These are phyloP conservation scores for Hyphodiscus hymeniophilus DNA, from an alignment of 495 filamentous ascomycete species.

Conservation along the genomic window DNA sequence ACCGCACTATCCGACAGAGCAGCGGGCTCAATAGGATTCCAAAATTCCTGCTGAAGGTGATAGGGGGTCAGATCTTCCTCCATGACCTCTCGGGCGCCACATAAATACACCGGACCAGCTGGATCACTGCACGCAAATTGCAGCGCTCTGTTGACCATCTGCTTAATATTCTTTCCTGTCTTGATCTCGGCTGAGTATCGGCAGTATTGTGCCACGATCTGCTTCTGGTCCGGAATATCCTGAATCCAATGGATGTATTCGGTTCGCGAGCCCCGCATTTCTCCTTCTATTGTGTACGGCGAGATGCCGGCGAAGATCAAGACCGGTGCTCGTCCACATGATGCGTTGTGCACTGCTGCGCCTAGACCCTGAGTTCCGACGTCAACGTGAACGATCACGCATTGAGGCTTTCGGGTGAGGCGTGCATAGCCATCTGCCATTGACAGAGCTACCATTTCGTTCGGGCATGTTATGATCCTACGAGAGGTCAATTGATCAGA, in stretches of 20 bases:
- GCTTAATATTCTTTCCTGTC: conserved; percentile 87
- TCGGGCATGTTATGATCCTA: background rate
- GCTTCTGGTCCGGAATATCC: conserved; percentile 90
- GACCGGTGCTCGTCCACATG: conserved; percentile 76
- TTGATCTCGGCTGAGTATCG: conserved; percentile 89
- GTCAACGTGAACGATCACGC: conserved; percentile 92
- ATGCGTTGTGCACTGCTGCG: conserved; percentile 88
- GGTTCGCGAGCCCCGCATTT: conserved; percentile 77
- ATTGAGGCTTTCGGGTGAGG: conserved; percentile 75
- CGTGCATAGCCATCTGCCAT: conserved; percentile 96
- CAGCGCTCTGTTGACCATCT: conserved; percentile 86
- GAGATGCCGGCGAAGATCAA: conserved; percentile 87
- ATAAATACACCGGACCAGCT: conserved; percentile 79
- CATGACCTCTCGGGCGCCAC: conserved; percentile 82
- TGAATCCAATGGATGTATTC: conserved; percentile 99
- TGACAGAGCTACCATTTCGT: conserved; percentile 86
- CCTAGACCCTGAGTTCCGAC: conserved; percentile 87
- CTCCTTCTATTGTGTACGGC: conserved; percentile 85
- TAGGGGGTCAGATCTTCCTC: conserved; percentile 87
- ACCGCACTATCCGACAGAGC: conserved; percentile 61
- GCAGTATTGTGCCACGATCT: conserved; percentile 88
- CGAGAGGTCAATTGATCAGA: conserved; percentile 31
- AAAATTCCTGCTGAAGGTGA: conserved; percentile 58
- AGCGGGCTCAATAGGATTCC: conserved; percentile 69
- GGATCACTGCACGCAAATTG: conserved; percentile 80